A percentile compares a stretch with the other conserved stretches of the same genome.
Conservation (phyloP, 2,329 filamentous ascomycete species). For the Hypoxylon sp. region DNA sequence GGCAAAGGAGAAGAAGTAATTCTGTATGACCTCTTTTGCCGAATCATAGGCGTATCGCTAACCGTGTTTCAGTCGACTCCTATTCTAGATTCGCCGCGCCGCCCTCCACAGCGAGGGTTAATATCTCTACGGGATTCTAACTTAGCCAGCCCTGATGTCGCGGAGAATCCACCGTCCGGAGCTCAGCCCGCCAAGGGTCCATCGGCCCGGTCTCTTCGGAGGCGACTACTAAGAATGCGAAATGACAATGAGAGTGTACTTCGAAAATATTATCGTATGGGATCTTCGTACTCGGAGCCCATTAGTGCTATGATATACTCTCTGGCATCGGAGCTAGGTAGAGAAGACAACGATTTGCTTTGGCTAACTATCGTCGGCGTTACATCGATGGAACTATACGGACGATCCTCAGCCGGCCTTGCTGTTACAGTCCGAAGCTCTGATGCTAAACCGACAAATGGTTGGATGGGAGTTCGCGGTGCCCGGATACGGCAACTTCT, state of each 20-base stretch:
- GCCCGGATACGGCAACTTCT: conserved; percentile 87
- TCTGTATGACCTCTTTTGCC: conserved; percentile 68
- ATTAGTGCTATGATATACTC: conserved; percentile 96
- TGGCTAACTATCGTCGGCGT: conserved; percentile 97
- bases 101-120: conserved; percentile 70
- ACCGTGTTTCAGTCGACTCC: conserved; percentile 67
- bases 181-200: conserved; percentile 70
- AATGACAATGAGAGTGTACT: conserved; percentile 81
- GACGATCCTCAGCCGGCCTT: conserved; percentile 83
- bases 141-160: conserved; percentile 61
- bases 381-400: conserved; percentile 92
- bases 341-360: conserved; percentile 94
- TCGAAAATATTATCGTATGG: conserved; percentile 85
- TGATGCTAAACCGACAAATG: conserved; percentile 69
- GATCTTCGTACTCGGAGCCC: conserved; percentile 92
- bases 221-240: conserved; percentile 79
- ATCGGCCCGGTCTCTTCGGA: conserved; percentile 78
- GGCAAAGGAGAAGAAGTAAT: conserved; percentile 86
- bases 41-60: conserved; percentile 49
- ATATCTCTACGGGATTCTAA: conserved; percentile 64
- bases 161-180: conserved; percentile 66
- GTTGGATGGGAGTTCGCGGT: conserved; percentile 85
- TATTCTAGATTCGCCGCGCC: conserved; percentile 72
- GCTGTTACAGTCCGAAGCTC: conserved; percentile 69
- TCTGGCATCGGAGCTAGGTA: conserved; percentile 90